phyloP scores from a whole-genome alignment of 371 early-diverging fungal species.

The Circinella umbellata region DNA sequence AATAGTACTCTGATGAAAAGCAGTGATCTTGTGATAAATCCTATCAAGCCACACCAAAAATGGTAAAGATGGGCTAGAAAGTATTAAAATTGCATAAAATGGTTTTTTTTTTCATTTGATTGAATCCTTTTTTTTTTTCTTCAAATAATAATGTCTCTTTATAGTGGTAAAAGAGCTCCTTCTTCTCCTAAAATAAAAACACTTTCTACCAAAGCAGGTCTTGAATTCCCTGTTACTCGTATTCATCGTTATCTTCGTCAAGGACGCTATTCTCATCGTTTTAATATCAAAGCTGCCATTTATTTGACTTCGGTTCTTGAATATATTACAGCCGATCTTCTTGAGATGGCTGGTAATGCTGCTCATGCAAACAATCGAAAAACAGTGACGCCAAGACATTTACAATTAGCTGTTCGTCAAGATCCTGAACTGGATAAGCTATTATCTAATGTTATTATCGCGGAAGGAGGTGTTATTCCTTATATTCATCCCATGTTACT shows the following conservation, averaged over 20 bases:
- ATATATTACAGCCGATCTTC: conserved; percentile 93
- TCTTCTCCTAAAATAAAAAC: conserved; percentile 21
- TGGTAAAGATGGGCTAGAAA: too few relatives aligned
- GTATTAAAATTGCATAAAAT: too few relatives aligned
- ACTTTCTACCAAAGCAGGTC: conserved; percentile 81
- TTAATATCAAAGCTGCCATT: conserved; percentile 90
- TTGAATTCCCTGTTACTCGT: conserved; percentile 94
- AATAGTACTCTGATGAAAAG: too few relatives aligned
- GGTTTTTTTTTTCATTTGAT: too few relatives aligned
- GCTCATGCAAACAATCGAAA: conserved; percentile 93
- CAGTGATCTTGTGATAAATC: too few relatives aligned
- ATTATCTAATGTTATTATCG: conserved; percentile 79
- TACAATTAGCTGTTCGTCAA: conserved; percentile 89
- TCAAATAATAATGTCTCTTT: too few relatives aligned
- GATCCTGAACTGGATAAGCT: conserved; percentile 94
- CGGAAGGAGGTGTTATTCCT: conserved; percentile 84
- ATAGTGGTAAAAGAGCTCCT: too few relatives aligned
- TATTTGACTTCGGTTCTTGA: conserved; percentile 92
- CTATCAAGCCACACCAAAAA: too few relatives aligned
- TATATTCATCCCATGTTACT: conserved; percentile 58
- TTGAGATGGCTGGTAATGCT: conserved; percentile 93
- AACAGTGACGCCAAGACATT: conserved; percentile 85
- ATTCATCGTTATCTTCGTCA: conserved; percentile 90
- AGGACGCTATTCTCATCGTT: conserved; percentile 91
- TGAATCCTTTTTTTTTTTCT: too few relatives aligned